phyloP scores from a whole-genome alignment of 1,139 yeast species.

The Yamadazyma oceani region DNA sequence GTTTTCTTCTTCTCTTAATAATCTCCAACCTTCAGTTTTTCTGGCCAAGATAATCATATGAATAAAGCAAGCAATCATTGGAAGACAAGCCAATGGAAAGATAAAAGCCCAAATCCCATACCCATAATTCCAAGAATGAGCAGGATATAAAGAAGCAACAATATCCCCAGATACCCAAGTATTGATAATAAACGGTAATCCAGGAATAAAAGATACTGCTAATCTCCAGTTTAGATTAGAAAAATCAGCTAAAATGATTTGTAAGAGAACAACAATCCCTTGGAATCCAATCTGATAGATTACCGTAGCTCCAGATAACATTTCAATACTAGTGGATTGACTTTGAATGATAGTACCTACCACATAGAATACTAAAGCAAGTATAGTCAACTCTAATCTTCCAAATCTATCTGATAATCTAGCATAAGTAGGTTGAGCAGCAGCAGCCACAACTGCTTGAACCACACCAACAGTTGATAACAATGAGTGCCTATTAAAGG shows the following conservation, averaged over 20 bases:
- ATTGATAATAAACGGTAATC: conserved; percentile 70
- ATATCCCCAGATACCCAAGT: conserved; percentile 75
- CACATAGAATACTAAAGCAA: conserved; percentile 59
- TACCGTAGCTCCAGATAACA: conserved; percentile 74
- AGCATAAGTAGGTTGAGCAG: conserved; percentile 69
- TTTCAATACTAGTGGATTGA: conserved; percentile 61
- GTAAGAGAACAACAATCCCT: conserved; percentile 57
- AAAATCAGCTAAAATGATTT: conserved; percentile 62
- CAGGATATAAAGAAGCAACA: conserved; percentile 26
- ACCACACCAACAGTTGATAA: conserved; percentile 65
- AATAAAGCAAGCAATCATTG: conserved; percentile 50
- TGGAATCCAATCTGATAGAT: conserved; percentile 71
- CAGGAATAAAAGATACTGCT: conserved; percentile 59
- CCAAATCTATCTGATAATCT: conserved; percentile 72
- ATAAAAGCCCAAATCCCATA: conserved; percentile 82
- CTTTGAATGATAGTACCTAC: conserved; percentile 73
- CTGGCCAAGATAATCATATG: conserved; percentile 61
- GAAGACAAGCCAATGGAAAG: conserved; percentile 62
- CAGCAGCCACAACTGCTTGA: conserved; percentile 66
- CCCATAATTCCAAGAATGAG: conserved; percentile 63
- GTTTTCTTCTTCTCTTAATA: conserved; percentile 25
- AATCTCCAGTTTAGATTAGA: conserved; percentile 73
- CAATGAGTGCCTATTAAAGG: conserved; percentile 59
- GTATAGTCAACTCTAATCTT: conserved; percentile 54
- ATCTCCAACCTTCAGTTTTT: conserved; percentile 45